Evolutionary conservation across 768 basidiomycete genomes (phyloP), one percentile per base, ranked within the genome.

Genomic region (Phaffia tasmanica): DNA sequence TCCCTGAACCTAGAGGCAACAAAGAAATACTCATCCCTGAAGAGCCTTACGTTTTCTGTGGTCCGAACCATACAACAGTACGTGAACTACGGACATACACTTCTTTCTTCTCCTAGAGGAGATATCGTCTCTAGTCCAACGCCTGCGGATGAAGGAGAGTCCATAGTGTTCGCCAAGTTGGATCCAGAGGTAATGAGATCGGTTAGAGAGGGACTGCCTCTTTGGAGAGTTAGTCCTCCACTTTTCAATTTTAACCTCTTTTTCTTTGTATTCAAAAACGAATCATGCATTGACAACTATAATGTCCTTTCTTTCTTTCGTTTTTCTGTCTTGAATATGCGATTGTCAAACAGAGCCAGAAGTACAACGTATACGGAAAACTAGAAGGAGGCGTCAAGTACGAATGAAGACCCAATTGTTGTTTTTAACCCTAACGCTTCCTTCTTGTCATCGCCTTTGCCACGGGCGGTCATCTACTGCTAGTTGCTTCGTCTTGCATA

Each of bases 41-140:
- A 18, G 3, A 50, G 11, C n/a, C 18, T 55, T 35, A 23, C 1
- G 15, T 1, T 29, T 9, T 29, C 49, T n/a, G 15, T 29, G 19
- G 16, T 50, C 57, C 42, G 9, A 8, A 25, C 46, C 1, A 23
- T 35, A n/a, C 54, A 16, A 14, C 16, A 66, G 65, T 70, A 70
- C 57, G 57, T 69, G 21, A 56, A 67, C 25, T 70, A 70, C 51
- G 70, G 70, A 8, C 67, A 70, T 56, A 51, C 70, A 23, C 61
- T 70, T 30, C n/a, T 70, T 0, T 46, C 49, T 53, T 64, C 57
- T 16, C 63, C 62, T 46, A 21, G 18, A 11, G 70, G 70, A 19
- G 25, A 57, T 29, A 58, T 69, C 64, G 67, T 70, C 51, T 70
- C 70, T 32, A 59, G 58, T 19, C 58, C 70, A 9, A 70, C 70